Evolutionary conservation across 2,329 filamentous ascomycete genomes (phyloP), one percentile per base, ranked within the genome.

Genomic region (Aspergillus tanneri): DNA sequence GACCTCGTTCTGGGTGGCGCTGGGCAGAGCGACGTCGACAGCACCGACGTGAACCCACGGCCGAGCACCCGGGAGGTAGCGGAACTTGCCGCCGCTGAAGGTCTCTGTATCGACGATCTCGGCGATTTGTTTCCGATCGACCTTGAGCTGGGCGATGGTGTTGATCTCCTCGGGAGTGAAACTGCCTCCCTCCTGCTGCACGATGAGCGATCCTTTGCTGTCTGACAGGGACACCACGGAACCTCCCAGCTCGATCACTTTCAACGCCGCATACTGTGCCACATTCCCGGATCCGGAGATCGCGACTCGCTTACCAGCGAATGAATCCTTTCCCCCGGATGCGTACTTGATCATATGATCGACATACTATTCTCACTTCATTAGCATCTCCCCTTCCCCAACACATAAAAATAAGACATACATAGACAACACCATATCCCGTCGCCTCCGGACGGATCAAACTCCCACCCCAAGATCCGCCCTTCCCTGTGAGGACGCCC

Each of bases 261-360:
- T 97, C 62, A 97, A 86, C 0, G 92, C 93, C 24, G 92, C 92
- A 77, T 93, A 97, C 78, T 97, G 93, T 24, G 93, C 93, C 46
- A 97, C 93, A 77, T 99, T 99, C 60, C 93, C 93, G 50, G 92
- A 96, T 56, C 93, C 93, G 36, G 93, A 96, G 72, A 99, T 87
- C 72, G 92, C 89, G 48, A 97, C 93, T 52, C 86, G 86, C 83
- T 97, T 97, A 75, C 90, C 92, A 55, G 82, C 74, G 78, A 95
- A 95, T 59, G 81, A 82, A 68, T 95, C 90, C 69, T 86, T 85
- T 71, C 89, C 90, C 52, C 77, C 76, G 18, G 80, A 80, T 61
- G 89, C 88, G 73, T 96, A 86, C 72, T 87, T 78, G 68, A 97
- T 91, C 91, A 96, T 96, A 81, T 95, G 88, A 63, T 87, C 81